Conservation (phyloP, 257 asterid genomes). For the Linderniella brevidens region DNA sequence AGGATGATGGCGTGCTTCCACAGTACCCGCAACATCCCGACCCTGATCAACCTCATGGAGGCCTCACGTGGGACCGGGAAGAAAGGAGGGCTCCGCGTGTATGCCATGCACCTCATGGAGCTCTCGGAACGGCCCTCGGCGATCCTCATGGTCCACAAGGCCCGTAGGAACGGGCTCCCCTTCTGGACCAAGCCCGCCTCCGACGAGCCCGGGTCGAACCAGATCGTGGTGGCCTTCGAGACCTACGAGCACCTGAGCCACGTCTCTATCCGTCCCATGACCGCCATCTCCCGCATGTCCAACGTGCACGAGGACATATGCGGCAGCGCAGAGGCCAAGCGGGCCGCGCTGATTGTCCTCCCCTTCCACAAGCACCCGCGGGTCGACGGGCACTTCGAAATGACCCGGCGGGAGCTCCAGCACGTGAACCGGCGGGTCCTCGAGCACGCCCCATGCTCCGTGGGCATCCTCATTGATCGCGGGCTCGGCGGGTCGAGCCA, state of each 20-base stretch:
- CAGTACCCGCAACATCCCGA: conserved; percentile 35
- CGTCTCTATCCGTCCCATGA: conserved; percentile 46
- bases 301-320: conserved; percentile 60
- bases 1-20: conserved; percentile 47
- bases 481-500: conserved; percentile 55
- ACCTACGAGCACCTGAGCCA: conserved; percentile 54
- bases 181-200: conserved; percentile 57
- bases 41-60: conserved; percentile 52
- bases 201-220: conserved; percentile 16
- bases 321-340: conserved; percentile 28
- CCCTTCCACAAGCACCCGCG: conserved; percentile 56
- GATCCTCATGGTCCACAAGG: conserved; percentile 56
- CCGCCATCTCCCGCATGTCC: conserved; percentile 43
- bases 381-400: conserved; percentile 49
- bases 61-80: conserved; percentile 48
- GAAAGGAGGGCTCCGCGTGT: conserved; percentile 42
- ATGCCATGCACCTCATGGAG: conserved; percentile 71
- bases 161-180: conserved; percentile 41
- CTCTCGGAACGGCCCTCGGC: conserved; percentile 69
- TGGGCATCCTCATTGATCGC: conserved; percentile 44
- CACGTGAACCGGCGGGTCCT: conserved; percentile 47
- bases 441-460: conserved; percentile 47
- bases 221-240: conserved; percentile 57
- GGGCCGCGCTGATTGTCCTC: conserved; percentile 36
- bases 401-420: conserved; percentile 33